phyloP scores from a whole-genome alignment of 805 yeast genomes.

The Hanseniaspora meyeri region DNA sequence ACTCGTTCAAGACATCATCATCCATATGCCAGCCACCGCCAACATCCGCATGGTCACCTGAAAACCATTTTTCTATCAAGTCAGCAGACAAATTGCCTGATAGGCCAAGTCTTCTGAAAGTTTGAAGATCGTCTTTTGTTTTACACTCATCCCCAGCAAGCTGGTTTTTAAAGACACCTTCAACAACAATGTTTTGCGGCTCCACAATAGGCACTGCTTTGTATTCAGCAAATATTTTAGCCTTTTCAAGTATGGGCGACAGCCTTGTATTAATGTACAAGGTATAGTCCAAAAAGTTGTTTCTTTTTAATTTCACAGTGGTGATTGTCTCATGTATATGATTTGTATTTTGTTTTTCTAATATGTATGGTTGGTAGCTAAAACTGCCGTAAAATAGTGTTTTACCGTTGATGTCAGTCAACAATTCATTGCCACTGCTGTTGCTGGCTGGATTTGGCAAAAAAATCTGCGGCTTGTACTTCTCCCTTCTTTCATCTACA shows the following conservation, averaged over 20 bases:
- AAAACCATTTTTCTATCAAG: constrained; percentile 46
- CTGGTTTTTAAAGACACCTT: background rate
- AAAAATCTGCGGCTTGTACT: constrained; percentile 47
- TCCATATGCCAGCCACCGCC: constrained; percentile 58
- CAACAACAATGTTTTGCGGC: background rate
- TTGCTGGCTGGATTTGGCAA: constrained; percentile 30
- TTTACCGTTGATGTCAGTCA: background rate
- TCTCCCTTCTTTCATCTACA: constrained; percentile 53
- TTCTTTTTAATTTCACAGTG: background rate
- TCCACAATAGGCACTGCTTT: background rate
- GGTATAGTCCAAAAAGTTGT: background rate
- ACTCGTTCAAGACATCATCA: constrained; percentile 16
- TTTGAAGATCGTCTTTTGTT: no score
- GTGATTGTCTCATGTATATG: background rate
- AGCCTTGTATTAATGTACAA: background rate
- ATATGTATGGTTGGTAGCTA: background rate
- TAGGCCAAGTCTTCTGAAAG: background rate
- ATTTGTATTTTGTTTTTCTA: background rate
- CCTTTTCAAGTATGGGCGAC: background rate
- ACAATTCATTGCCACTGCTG: background rate
- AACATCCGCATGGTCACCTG: constrained; percentile 57
- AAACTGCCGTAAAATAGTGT: background rate
- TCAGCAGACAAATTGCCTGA: constrained; percentile 15
- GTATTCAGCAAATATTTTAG: background rate
- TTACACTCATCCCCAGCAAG: background rate